These are phyloP conservation scores for Tephrocybe sp. DNA, from an alignment of 768 basidiomycete genomes.

Conservation along the genomic window DNA sequence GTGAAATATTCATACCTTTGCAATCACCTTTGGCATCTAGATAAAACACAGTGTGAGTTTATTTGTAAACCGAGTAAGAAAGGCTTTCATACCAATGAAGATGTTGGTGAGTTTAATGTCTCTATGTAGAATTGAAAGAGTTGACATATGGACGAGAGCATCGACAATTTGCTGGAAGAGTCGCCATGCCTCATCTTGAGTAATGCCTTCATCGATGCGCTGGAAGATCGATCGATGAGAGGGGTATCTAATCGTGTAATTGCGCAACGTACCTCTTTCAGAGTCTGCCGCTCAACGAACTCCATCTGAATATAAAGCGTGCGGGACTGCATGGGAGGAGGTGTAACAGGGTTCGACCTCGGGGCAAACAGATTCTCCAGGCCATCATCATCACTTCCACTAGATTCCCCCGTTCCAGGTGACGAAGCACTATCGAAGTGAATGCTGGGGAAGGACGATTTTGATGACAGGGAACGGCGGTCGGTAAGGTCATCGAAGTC, in stretches of 20 bases:
- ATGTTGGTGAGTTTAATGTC: slow-evolving; percentile 95
- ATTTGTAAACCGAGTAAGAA: neutral
- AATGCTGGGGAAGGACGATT: slow-evolving; percentile 76
- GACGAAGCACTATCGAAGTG: slow-evolving; percentile 62
- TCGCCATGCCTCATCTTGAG: slow-evolving; percentile 86
- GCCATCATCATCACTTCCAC: slow-evolving; percentile 39
- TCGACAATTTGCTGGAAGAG: slow-evolving; percentile 89
- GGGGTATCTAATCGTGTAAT: neutral
- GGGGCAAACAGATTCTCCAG: slow-evolving; percentile 34
- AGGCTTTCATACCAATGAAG: slow-evolving; percentile 66
- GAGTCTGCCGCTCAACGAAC: slow-evolving; percentile 88
- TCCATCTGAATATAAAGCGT: slow-evolving; percentile 97
- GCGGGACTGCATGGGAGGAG: slow-evolving; percentile 38
- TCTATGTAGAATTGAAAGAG: slow-evolving; percentile 81
- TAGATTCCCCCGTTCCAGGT: slow-evolving; percentile 31
- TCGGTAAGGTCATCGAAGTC: slow-evolving; percentile 66
- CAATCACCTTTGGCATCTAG: slow-evolving; percentile 81
- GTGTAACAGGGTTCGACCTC: slow-evolving; percentile 10
- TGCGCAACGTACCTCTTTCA: slow-evolving; percentile 64
- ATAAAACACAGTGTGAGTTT: too few relatives aligned
- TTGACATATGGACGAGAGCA: slow-evolving; percentile 87
- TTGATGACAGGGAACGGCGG: slow-evolving; percentile 48
- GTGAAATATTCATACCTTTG: slow-evolving; percentile 49
- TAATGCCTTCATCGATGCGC: slow-evolving; percentile 78
- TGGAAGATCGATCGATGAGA: slow-evolving; percentile 22